Evolutionary conservation across 768 basidiomycete genomes (phyloP).

Genomic region (Boletellus emodensis): DNA sequence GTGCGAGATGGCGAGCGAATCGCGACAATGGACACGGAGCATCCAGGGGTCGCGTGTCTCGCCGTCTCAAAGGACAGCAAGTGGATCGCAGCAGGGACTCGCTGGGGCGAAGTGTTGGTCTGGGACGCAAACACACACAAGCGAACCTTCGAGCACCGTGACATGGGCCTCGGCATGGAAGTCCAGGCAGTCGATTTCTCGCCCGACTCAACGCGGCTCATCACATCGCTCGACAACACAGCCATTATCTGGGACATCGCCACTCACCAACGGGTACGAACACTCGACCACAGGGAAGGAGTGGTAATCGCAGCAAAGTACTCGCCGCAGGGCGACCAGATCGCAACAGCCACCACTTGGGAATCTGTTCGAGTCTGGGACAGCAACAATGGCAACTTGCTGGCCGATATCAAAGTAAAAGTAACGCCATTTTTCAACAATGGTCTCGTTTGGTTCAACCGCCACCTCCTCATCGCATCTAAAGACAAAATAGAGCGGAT

Average conservation of each 20-base stretch:
- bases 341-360: not conserved
- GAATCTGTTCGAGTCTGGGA: no score
- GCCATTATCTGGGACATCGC: not conserved
- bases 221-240: not conserved
- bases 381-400: not conserved
- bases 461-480: slow-evolving; percentile 1
- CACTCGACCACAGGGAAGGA: not conserved
- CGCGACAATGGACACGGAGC: no score
- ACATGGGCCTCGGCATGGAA: no score
- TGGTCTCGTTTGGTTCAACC: not conserved
- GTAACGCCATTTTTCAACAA: not conserved
- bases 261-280: not conserved
- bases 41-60: no score
- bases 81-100: no score
- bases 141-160: no score
- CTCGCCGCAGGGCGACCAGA: not conserved
- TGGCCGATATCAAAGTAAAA: not conserved
- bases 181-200: not conserved
- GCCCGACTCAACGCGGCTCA: not conserved
- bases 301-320: not conserved
- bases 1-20: not conserved
- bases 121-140: no score
- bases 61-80: no score
- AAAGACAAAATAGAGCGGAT: not conserved
- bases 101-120: no score